Evolutionary conservation across 208 protist species (phyloP).

Genomic region (Wallacemonas sp.): DNA sequence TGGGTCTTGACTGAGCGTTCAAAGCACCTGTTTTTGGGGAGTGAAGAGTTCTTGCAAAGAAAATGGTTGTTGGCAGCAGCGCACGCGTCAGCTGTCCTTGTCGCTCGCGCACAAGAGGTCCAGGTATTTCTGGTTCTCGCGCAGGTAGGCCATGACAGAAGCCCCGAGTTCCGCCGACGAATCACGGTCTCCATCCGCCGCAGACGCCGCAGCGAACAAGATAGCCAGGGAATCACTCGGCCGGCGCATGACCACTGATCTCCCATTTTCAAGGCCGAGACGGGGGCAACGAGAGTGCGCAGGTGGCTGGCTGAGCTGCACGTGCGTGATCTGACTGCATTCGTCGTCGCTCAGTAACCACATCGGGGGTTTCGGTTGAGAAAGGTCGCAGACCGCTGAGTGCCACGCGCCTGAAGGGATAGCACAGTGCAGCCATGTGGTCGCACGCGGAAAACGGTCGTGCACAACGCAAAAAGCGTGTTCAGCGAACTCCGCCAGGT

Average conservation of each 20-base stretch:
- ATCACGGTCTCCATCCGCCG: neutral
- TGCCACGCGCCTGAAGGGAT: neutral
- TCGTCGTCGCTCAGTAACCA: constrained; percentile 11
- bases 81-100: too few relatives aligned
- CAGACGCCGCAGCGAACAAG: neutral
- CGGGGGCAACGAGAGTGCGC: neutral
- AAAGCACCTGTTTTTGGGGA: too few relatives aligned
- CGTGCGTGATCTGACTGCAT: neutral
- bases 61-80: neutral
- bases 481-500: constrained; percentile 29
- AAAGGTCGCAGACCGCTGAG: neutral
- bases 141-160: neutral
- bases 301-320: neutral
- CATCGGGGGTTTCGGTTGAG: constrained; percentile 1
- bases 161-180: neutral
- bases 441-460: neutral
- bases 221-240: neutral
- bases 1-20: too few relatives aligned
- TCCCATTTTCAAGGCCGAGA: constrained; percentile 3
- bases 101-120: neutral
- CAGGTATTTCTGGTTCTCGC: neutral
- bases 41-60: neutral
- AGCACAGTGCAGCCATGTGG: neutral
- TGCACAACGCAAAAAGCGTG: constrained; percentile 8
- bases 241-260: too few relatives aligned